Conservation (phyloP, 129 eudicot species). For the Erigeron canadensis region DNA sequence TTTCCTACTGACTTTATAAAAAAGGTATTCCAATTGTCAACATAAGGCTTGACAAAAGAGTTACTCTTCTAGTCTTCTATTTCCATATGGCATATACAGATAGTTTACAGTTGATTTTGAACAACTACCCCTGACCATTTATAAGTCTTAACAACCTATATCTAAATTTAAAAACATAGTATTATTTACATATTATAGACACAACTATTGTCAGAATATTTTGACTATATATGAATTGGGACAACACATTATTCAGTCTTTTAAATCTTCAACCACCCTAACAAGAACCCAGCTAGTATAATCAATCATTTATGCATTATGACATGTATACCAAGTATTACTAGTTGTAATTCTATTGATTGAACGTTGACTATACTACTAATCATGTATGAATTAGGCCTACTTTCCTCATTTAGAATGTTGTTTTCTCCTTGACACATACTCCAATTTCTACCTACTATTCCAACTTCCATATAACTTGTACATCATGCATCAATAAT, state of each 20-base stretch:
- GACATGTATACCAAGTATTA: conserved; percentile 17
- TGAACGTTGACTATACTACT: neutral
- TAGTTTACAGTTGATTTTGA: conserved; percentile 5
- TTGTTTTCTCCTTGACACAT: conserved; percentile 11
- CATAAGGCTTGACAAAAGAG: conserved; percentile 15
- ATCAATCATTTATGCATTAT: conserved; percentile 17
- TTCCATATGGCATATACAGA: neutral
- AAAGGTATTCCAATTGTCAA: conserved; percentile 31
- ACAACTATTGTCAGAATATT: neutral
- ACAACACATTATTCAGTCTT: conserved; percentile 22
- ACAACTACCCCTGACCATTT: conserved; percentile 4
- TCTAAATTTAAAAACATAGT: neutral
- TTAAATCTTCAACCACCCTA: conserved; percentile 17
- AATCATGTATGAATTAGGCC: neutral
- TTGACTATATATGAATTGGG: conserved; percentile 6
- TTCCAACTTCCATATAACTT: neutral
- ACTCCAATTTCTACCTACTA: neutral
- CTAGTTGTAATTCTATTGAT: conserved; percentile 6
- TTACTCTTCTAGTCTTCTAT: neutral
- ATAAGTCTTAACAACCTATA: conserved; percentile 6
- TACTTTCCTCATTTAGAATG: conserved; percentile 13
- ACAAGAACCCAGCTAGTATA: conserved; percentile 14
- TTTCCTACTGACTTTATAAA: neutral
- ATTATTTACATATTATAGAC: conserved; percentile 9
- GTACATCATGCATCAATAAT: conserved; percentile 19